These are phyloP conservation scores for Ziziphus jujuba DNA, from an alignment of 306 rosid genomes.

Conservation along the genomic window DNA sequence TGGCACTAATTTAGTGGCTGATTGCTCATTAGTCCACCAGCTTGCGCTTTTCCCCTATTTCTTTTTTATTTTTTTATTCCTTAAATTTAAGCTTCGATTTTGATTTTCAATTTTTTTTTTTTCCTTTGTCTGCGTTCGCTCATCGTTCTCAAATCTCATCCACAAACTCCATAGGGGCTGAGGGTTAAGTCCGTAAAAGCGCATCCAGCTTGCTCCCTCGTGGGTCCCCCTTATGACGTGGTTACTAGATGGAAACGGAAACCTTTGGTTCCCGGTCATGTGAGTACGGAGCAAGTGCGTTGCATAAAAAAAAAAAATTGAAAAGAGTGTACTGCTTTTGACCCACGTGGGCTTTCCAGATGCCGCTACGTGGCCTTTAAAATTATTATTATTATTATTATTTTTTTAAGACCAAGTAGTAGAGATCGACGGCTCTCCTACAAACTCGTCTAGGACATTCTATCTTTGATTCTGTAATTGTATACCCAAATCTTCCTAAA, in stretches of 20 bases:
- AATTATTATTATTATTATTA: too few relatives aligned
- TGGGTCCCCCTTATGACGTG: slow-evolving; percentile 44
- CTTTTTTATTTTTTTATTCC: slow-evolving; percentile 12
- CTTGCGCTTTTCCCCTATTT: slow-evolving; percentile 51
- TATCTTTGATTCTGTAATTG: too few relatives aligned
- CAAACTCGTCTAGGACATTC: too few relatives aligned
- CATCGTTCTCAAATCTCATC: slow-evolving; percentile 46
- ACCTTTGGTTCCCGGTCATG: slow-evolving; percentile 37
- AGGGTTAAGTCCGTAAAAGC: slow-evolving; percentile 53
- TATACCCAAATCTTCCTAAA: too few relatives aligned
- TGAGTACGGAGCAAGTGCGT: background rate
- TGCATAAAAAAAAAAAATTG: too few relatives aligned
- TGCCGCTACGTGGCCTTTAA: too few relatives aligned
- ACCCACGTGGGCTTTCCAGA: too few relatives aligned
- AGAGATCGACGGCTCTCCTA: too few relatives aligned
- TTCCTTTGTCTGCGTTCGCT: background rate
- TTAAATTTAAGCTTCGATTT: background rate
- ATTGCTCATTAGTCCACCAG: slow-evolving; percentile 18
- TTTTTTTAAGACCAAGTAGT: too few relatives aligned
- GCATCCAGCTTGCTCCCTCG: slow-evolving; percentile 48
- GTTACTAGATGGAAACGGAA: background rate
- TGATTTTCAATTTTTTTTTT: background rate
- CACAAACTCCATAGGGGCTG: slow-evolving; percentile 48
- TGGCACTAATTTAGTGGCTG: slow-evolving; percentile 46
- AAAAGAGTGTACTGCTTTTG: too few relatives aligned